These are phyloP conservation scores for Sclerotiophoma versabilis DNA, from an alignment of 2,329 filamentous ascomycete species.

Conservation along the genomic window DNA sequence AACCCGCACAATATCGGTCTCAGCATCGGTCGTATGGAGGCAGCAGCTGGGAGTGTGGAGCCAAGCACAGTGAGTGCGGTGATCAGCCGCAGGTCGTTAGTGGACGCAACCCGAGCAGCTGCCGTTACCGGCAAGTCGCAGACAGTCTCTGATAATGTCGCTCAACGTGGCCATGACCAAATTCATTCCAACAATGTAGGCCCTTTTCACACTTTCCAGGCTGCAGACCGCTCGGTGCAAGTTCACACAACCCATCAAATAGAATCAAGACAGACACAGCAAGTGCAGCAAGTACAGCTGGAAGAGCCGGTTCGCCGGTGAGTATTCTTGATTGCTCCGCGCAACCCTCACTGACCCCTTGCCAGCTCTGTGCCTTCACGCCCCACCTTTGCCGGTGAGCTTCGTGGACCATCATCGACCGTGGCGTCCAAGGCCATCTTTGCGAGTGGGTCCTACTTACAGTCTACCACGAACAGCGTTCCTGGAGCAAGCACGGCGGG, in stretches of 20 bases:
- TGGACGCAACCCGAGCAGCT: background rate
- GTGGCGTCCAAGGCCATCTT: background rate
- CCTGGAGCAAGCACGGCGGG: background rate
- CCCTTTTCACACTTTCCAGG: background rate
- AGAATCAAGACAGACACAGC: background rate
- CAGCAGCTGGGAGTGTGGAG: background rate
- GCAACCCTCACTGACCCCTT: background rate
- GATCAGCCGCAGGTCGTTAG: background rate
- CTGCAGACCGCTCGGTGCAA: background rate
- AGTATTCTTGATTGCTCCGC: background rate
- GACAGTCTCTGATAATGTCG: background rate
- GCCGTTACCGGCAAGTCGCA: background rate
- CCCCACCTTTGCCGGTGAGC: slow-evolving; percentile 7
- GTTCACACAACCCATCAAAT: background rate
- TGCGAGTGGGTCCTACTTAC: background rate
- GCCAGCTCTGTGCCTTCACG: background rate
- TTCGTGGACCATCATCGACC: background rate
- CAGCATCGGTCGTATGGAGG: slow-evolving; percentile 9
- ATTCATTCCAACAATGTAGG: background rate
- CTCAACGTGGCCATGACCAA: background rate
- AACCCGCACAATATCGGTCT: slow-evolving; percentile 25
- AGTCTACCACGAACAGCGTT: background rate
- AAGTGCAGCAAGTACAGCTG: background rate
- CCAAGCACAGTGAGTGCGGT: background rate
- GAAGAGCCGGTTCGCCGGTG: slow-evolving; percentile 14